phyloP scores from a whole-genome alignment of 139 green algal genomes.

The Tetraselmis chui region DNA sequence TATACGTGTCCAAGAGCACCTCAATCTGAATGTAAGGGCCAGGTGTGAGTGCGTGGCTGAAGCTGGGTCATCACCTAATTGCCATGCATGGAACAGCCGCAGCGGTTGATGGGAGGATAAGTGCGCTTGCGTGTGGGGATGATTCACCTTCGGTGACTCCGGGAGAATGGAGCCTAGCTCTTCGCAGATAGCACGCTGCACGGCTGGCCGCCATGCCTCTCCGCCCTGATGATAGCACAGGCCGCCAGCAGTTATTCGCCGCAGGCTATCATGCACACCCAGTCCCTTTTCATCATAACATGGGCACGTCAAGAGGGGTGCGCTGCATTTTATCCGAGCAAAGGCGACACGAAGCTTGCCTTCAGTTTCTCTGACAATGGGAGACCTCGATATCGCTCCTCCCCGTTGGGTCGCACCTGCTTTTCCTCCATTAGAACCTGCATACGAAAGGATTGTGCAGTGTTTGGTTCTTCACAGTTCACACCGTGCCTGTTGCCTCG shows the following conservation, averaged over 20 bases:
- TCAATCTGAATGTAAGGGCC: background rate
- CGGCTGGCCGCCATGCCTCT: background rate
- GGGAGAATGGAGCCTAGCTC: background rate
- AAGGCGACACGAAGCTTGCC: too few species aligned
- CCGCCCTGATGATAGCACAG: background rate
- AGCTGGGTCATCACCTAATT: too few species aligned
- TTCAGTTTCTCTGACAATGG: background rate
- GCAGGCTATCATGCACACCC: background rate
- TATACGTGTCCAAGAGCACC: background rate
- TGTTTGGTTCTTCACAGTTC: too few species aligned
- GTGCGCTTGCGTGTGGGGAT: too few species aligned
- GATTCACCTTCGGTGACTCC: background rate
- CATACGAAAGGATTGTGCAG: too few species aligned
- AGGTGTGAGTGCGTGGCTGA: too few species aligned
- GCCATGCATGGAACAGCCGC: too few species aligned
- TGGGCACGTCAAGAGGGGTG: too few species aligned
- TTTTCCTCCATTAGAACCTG: background rate
- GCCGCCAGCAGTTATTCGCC: background rate
- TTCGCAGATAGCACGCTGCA: background rate
- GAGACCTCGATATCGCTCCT: background rate
- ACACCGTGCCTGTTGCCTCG: too few species aligned
- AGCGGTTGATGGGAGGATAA: too few species aligned
- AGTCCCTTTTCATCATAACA: too few species aligned
- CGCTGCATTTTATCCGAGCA: too few species aligned
- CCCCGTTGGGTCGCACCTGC: background rate